These are phyloP conservation scores for Paecilomyces variotii DNA, from an alignment of 2,329 filamentous ascomycete genomes.

Conservation along the genomic window DNA sequence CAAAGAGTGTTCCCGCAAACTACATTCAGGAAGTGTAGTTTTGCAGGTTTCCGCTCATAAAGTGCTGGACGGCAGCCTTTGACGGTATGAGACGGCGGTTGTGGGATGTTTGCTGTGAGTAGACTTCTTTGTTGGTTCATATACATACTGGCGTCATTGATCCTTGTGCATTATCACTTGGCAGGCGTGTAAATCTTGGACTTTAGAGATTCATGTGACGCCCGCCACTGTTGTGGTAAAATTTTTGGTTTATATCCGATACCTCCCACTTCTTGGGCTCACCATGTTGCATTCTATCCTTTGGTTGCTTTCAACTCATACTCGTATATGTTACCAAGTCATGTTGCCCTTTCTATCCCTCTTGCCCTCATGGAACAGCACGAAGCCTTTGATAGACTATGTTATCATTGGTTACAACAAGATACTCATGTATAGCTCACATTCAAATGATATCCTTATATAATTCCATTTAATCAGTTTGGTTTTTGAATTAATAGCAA, in stretches of 20 bases:
- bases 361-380: neutral
- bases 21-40: constrained; percentile 69
- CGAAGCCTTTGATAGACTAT: neutral
- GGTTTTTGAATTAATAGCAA: neutral
- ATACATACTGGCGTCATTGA: neutral
- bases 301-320: neutral
- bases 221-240: neutral
- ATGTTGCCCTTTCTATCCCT: neutral
- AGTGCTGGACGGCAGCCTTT: neutral
- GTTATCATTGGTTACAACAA: neutral
- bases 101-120: neutral
- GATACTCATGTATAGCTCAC: neutral
- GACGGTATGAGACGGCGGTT: neutral
- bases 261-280: neutral
- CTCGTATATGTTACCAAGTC: neutral
- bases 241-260: neutral
- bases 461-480: neutral
- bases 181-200: neutral
- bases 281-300: neutral
- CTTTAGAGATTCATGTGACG: neutral
- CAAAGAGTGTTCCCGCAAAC: constrained; percentile 85
- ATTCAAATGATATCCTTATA: neutral
- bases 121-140: neutral
- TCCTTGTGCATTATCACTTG: neutral
- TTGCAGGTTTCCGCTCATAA: constrained; percentile 20